phyloP scores from a whole-genome alignment of 2,329 filamentous ascomycete genomes.

The Fusarium sp. region DNA sequence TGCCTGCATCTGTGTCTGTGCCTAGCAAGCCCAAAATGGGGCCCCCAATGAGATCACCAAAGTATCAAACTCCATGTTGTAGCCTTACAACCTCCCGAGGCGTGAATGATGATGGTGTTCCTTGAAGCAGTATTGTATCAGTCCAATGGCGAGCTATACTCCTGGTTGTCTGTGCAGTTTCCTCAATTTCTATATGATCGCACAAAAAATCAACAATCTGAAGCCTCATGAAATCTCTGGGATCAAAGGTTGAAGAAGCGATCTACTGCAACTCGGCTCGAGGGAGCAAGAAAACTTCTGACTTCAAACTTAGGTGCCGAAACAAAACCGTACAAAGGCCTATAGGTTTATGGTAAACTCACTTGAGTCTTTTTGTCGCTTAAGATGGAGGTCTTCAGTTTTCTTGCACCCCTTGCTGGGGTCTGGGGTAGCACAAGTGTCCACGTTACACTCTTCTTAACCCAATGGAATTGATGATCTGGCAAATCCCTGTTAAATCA shows the following conservation, averaged over 20 bases:
- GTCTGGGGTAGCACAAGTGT: conserved; percentile 19
- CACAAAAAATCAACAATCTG: background rate
- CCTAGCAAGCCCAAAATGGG: conserved; percentile 24
- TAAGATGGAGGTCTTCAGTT: background rate
- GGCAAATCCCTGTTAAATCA: conserved; percentile 13
- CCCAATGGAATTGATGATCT: conserved; percentile 1
- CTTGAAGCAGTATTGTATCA: background rate
- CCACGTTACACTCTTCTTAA: conserved; percentile 20
- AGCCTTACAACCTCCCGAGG: background rate
- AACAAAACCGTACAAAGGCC: background rate
- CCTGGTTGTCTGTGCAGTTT: background rate
- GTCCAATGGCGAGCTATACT: background rate
- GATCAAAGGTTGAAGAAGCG: background rate
- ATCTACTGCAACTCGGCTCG: conserved; percentile 5
- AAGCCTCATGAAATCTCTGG: background rate
- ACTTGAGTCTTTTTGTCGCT: background rate
- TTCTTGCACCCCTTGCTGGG: background rate
- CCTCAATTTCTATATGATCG: background rate
- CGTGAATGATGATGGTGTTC: background rate
- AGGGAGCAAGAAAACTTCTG: background rate
- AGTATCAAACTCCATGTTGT: background rate
- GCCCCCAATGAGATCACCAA: conserved; percentile 27
- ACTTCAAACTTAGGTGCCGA: background rate
- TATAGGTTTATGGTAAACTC: background rate
- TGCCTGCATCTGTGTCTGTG: conserved; percentile 7